Base-by-base conservation (phyloP, 2,329 filamentous ascomycete species). In the Xylariaceae sp. region DNA sequence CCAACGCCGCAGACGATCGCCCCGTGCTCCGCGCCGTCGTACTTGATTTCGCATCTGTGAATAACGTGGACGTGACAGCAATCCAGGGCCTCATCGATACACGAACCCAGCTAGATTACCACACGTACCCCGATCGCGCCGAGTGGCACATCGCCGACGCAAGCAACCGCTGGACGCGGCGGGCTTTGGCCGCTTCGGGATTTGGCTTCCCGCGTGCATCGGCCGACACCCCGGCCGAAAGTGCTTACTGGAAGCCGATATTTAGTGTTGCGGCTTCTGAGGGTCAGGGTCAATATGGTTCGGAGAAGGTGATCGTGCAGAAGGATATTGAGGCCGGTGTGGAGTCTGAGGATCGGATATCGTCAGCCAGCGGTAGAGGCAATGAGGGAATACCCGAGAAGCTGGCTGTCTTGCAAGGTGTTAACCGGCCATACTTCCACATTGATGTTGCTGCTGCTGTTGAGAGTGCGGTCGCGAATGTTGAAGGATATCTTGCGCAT, bases 141-240 rank as follows among this genome's bases (percentile, higher is more conserved):
- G 92, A 97, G 72, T 98, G 94, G 93, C 95, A 98, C 75, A 88
- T 98, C 62, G 91, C 93, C n/a, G 89, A 87, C 75, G 90, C 98
- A 77, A 92, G 88, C 77, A 97, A 95, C 79, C 85, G 91, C 55
- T 97, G 94, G 94, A 94, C 92, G 21, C 96, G 96, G 78, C 89
- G 92, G 28, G 93, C 91, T 3, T 86, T 98, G 37, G 89, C 88
- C 3, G 86, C 90, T 2, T 93, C 90, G 23, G 94, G 94, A 9
- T 98, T 98, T 69, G 94, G 94, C 1, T 92, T 89, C 71, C 92
- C 92, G 2, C 85, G 61, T 84, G 90, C 66, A 47, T 51, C 34
- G 44, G 58, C 23, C 12, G 55, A 53, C 17, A 29, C 43, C 11
- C 24, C 49, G 6, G 63, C 53, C 23, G 56, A 54, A 8, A 59